A percentile compares a stretch with the other conserved stretches of the same genome.
These are phyloP conservation scores for Ogataea hybrid DNA, from an alignment of 1,139 yeast genomes.

Conservation along the genomic window DNA sequence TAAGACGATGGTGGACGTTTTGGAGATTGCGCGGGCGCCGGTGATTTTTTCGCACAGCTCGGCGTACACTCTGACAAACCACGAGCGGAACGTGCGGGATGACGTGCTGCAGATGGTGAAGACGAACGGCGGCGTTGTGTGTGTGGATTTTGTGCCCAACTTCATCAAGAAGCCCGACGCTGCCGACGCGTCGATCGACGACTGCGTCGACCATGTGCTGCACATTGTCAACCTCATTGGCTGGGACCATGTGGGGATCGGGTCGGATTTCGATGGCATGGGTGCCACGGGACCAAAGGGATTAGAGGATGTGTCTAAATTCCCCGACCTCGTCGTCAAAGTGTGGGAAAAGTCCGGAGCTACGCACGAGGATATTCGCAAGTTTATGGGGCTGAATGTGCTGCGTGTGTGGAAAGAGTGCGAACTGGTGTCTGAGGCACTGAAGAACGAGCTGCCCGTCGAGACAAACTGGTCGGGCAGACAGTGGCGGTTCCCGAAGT, in stretches of 20 bases:
- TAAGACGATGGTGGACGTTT: conserved; percentile 47
- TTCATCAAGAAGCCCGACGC: conserved; percentile 34
- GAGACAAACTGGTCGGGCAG: conserved; percentile 44
- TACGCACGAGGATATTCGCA: conserved; percentile 40
- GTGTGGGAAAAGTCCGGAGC: conserved; percentile 42
- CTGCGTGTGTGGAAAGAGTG: conserved; percentile 48
- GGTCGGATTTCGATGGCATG: conserved; percentile 55
- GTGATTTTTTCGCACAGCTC: conserved; percentile 52
- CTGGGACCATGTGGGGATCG: conserved; percentile 55
- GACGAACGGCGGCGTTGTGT: conserved; percentile 47
- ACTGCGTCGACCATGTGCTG: conserved; percentile 46
- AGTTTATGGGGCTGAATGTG: conserved; percentile 47
- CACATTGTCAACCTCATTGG: conserved; percentile 45
- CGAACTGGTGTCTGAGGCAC: conserved; percentile 36
- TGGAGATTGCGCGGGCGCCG: conserved; percentile 44
- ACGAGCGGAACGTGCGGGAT: conserved; percentile 49
- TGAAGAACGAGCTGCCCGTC: conserved; percentile 29
- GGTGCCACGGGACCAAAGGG: conserved; percentile 44
- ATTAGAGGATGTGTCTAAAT: conserved; percentile 51
- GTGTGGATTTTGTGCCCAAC: conserved; percentile 45
- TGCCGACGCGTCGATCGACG: conserved; percentile 40
- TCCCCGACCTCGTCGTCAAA: conserved; percentile 44
- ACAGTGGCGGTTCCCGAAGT: conserved; percentile 40
- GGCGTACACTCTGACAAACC: conserved; percentile 39
- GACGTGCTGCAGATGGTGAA: conserved; percentile 41